phyloP scores from a whole-genome alignment of 805 yeast species.

The Metschnikowia reukaufii region DNA sequence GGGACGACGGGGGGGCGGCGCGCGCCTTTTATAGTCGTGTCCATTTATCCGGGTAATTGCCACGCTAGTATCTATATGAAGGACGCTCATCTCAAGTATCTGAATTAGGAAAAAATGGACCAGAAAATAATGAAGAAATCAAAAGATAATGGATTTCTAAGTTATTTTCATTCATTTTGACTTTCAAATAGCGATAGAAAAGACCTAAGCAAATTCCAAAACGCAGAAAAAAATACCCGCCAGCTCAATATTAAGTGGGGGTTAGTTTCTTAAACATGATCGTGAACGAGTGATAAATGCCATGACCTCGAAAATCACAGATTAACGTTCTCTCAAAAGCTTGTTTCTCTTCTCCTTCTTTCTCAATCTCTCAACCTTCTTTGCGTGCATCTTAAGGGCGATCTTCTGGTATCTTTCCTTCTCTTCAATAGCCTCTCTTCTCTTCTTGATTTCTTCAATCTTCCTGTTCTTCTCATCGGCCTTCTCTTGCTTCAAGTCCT shows the following conservation, averaged over 20 bases:
- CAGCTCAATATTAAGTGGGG: no score
- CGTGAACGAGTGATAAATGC: not conserved
- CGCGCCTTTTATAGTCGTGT: constrained; percentile 27
- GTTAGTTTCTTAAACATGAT: no score
- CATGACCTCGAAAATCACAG: no score
- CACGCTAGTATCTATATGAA: constrained; percentile 9
- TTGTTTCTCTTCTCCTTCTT: constrained; percentile 94
- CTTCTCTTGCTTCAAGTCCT: constrained; percentile 78
- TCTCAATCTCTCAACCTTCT: constrained; percentile 86
- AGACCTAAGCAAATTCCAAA: no score
- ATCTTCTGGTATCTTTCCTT: constrained; percentile 81
- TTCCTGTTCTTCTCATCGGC: constrained; percentile 54
- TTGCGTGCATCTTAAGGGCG: constrained; percentile 86
- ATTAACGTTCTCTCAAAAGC: constrained; percentile 80
- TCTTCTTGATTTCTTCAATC: constrained; percentile 62
- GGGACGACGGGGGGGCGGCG: constrained; percentile 15
- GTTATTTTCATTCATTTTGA: no score
- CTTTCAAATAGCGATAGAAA: no score
- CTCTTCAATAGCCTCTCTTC: constrained; percentile 80
- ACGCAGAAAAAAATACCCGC: no score
- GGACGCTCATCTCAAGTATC: constrained; percentile 9
- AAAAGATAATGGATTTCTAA: not conserved
- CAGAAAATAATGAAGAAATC: not conserved
- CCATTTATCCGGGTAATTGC: constrained; percentile 24
- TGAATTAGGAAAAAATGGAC: not conserved